Evolutionary conservation across 352 stramenopile species (phyloP), one percentile per base, ranked within the genome.

Genomic region (Globisporangium nunn): DNA sequence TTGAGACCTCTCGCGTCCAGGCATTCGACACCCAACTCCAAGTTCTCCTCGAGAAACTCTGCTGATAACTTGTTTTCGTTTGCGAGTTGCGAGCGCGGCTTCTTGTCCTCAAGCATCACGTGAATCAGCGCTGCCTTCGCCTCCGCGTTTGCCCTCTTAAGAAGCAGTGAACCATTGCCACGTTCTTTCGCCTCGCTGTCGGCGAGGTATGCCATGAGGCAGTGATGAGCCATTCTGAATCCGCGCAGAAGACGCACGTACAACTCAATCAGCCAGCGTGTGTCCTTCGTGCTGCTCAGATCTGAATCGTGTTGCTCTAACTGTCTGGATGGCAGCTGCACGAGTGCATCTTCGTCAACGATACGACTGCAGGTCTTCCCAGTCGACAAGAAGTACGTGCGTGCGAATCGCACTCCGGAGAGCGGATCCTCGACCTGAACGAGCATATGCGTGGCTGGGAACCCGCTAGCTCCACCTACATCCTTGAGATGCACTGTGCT

Each of bases 341-440:
- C 74, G 4, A 89, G 60, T 10, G 79, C 77, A n/a, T 91, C 77
- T 46, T 83, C 65, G 46, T 89, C 77, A 6, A 88, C 65, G 14
- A 89, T 53, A 51, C 62, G 69, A 40, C 58, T 59, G 37, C 73
- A 82, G 18, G 72, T 50, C 53, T 75, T 82, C 2, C 77, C 79
- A 3, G 78, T 85, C 0, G 75, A 76, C 0, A 89, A 39, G 54
- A 92, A 90, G 52, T 90, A 90, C 14, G 79, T 88, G 15, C 79
- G 72, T 6, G 64, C 64, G 35, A 88, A 74, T 4, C 78, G 74
- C 23, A 88, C 70, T 17, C 81, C 81, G 17, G 70, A 85, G 49
- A 90, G 86, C 28, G 79, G 79, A 54, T 92, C 81, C 54, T 92
- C 81, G 10, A 69, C 75, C 45, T 88, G 70, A 1, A 90, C 66